These are phyloP conservation scores for Phytopythium vexans DNA, from an alignment of 352 stramenopile genomes.

Conservation along the genomic window DNA sequence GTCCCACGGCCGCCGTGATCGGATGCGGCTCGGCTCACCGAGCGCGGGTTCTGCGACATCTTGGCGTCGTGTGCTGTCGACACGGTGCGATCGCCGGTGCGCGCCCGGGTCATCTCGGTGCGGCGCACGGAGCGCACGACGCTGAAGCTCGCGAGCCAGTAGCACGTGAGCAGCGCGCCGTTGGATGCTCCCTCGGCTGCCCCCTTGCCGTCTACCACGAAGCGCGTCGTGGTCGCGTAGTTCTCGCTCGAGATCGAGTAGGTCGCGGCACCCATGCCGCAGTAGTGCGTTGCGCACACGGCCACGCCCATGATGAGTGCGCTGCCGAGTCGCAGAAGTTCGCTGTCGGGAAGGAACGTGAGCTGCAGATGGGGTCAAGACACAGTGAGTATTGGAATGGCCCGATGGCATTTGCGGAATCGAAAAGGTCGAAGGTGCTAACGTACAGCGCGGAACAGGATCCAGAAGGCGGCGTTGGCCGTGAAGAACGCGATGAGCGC, in stretches of 20 bases:
- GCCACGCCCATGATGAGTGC: constrained; percentile 58
- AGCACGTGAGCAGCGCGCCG: constrained; percentile 43
- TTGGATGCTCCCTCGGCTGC: constrained; percentile 35
- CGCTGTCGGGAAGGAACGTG: constrained; percentile 49
- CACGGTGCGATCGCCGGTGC: neutral
- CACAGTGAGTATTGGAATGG: constrained; percentile 6
- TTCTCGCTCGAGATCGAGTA: constrained; percentile 35
- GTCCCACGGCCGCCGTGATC: no score
- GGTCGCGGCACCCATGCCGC: constrained; percentile 33
- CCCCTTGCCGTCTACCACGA: constrained; percentile 27
- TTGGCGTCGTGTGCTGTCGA: neutral
- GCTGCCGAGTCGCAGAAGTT: constrained; percentile 43
- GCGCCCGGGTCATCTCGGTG: constrained; percentile 10
- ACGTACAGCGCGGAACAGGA: constrained; percentile 51
- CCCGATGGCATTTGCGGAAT: neutral
- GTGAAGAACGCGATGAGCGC: constrained; percentile 52
- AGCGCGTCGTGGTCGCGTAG: constrained; percentile 19
- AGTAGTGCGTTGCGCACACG: constrained; percentile 59
- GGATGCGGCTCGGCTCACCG: no score
- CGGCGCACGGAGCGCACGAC: constrained; percentile 20
- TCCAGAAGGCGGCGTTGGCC: constrained; percentile 63
- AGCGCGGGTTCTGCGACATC: neutral
- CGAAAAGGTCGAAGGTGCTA: neutral
- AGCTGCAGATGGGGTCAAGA: constrained; percentile 15
- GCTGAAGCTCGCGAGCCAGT: constrained; percentile 44